Conservation (phyloP, 148 eudicot genomes). For the Silene latifolia region DNA sequence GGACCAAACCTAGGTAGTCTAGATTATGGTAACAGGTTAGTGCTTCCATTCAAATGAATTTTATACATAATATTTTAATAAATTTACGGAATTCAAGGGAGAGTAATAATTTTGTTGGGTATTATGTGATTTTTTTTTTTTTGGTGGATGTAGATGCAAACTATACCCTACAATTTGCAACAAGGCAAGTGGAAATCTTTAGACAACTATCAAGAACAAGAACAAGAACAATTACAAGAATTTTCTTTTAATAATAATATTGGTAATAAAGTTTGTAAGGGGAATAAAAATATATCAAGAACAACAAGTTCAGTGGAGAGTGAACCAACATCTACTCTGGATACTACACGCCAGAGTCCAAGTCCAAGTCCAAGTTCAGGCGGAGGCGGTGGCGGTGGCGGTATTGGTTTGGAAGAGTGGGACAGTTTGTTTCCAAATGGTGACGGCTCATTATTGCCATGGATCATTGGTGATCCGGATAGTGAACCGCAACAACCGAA, state of each 20-base stretch:
- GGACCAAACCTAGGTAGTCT: too few relatives aligned
- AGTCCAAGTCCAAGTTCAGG: conserved; percentile 57
- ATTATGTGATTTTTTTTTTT: neutral
- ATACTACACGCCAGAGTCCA: conserved; percentile 47
- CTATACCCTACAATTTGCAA: conserved; percentile 74
- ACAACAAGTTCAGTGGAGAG: conserved; percentile 23
- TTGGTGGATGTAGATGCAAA: conserved; percentile 40
- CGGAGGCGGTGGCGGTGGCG: too few relatives aligned
- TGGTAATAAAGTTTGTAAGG: neutral
- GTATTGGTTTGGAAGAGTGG: conserved; percentile 74
- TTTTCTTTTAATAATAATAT: neutral
- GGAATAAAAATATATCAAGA: conserved; percentile 8
- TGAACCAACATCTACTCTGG: conserved; percentile 82
- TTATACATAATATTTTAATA: too few relatives aligned
- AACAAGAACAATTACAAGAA: neutral
- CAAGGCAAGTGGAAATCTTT: conserved; percentile 38
- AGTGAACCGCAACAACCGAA: conserved; percentile 27
- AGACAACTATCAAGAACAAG: conserved; percentile 6
- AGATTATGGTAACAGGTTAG: too few relatives aligned
- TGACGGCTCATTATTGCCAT: conserved; percentile 56
- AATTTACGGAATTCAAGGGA: too few relatives aligned
- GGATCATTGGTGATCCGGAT: conserved; percentile 80
- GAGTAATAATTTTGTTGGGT: conserved; percentile 6
- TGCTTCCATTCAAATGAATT: too few relatives aligned
- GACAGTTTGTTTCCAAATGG: conserved; percentile 54